phyloP scores from a whole-genome alignment of 345 rosid genomes.

The Pugionium cornutum region DNA sequence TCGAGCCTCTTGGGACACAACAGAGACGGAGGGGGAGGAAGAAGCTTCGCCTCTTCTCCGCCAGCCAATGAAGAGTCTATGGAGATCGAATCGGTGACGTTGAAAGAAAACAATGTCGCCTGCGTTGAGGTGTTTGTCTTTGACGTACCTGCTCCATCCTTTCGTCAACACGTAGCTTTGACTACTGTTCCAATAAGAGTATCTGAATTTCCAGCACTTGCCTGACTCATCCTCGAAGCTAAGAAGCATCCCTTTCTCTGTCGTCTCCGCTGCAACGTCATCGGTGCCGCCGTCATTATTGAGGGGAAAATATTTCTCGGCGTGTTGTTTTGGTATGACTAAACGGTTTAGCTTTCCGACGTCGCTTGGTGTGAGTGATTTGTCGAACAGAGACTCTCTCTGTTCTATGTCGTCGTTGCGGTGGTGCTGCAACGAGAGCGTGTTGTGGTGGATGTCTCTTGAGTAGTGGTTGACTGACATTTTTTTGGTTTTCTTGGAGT shows the following conservation, averaged over 20 bases:
- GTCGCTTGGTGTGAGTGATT: slow-evolving; percentile 83
- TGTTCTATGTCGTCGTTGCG: slow-evolving; percentile 33
- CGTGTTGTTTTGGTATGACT: slow-evolving; percentile 92
- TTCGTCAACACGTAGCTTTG: slow-evolving; percentile 90
- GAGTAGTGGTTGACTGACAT: slow-evolving; percentile 55
- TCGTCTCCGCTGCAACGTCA: slow-evolving; percentile 18
- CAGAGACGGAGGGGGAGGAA: neutral
- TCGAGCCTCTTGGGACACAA: slow-evolving; percentile 24
- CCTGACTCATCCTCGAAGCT: slow-evolving; percentile 86
- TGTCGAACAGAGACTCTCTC: slow-evolving; percentile 66
- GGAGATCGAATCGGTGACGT: slow-evolving; percentile 51
- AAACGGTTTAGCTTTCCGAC: slow-evolving; percentile 92
- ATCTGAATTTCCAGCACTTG: slow-evolving; percentile 76
- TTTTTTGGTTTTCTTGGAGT: slow-evolving; percentile 1
- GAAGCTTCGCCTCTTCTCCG: slow-evolving; percentile 46
- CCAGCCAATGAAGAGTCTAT: slow-evolving; percentile 74
- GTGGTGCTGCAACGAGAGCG: slow-evolving; percentile 36
- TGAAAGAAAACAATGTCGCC: slow-evolving; percentile 74
- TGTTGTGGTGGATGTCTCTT: slow-evolving; percentile 28
- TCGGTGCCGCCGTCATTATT: slow-evolving; percentile 37
- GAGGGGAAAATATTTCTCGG: slow-evolving; percentile 82
- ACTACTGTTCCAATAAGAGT: slow-evolving; percentile 83
- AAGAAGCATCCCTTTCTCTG: slow-evolving; percentile 53
- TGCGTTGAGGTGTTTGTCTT: slow-evolving; percentile 75
- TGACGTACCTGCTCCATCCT: slow-evolving; percentile 91